Evolutionary conservation across 1,284 basidiomycete genomes (phyloP).

Genomic region (Leccinum proliferum): DNA sequence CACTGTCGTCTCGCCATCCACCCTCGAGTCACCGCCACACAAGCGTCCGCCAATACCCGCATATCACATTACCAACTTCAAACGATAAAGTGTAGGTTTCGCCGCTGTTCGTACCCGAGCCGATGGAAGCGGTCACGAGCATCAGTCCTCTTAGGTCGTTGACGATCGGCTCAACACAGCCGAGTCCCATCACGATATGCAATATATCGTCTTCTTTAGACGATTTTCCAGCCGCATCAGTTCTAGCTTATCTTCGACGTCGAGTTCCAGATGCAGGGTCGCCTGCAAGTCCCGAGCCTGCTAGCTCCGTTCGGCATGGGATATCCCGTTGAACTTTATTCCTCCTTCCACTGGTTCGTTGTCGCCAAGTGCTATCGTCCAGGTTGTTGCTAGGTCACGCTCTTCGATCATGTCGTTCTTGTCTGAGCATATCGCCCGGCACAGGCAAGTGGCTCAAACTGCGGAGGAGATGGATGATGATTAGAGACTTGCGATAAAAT

Average conservation of each 20-base stretch:
- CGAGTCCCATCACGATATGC: not conserved
- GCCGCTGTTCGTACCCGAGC: constrained; percentile 31
- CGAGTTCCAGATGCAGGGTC: constrained; percentile 12
- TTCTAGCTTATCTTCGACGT: constrained; percentile 26
- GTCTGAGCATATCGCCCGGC: constrained; percentile 12
- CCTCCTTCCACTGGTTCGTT: constrained; percentile 12
- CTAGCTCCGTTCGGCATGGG: constrained; percentile 27
- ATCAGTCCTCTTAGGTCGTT: constrained; percentile 21
- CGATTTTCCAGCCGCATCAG: constrained; percentile 27
- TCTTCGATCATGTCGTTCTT: constrained; percentile 10
- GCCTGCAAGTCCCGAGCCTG: constrained; percentile 10
- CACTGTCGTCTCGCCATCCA: constrained; percentile 6
- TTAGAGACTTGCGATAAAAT: constrained; percentile 48
- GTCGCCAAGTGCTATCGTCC: constrained; percentile 12
- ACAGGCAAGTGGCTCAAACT: not conserved
- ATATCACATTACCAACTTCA: constrained; percentile 27
- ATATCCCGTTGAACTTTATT: constrained; percentile 16
- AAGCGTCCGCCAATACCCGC: constrained; percentile 17
- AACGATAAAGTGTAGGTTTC: constrained; percentile 39
- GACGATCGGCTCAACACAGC: constrained; percentile 4
- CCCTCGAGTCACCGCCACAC: constrained; percentile 1
- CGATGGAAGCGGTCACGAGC: constrained; percentile 37
- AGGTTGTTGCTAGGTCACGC: constrained; percentile 3
- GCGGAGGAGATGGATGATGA: constrained; percentile 46
- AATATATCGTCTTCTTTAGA: constrained; percentile 22